phyloP scores from a whole-genome alignment of 805 yeast species.

The Kodamaea nitidulidarum region DNA sequence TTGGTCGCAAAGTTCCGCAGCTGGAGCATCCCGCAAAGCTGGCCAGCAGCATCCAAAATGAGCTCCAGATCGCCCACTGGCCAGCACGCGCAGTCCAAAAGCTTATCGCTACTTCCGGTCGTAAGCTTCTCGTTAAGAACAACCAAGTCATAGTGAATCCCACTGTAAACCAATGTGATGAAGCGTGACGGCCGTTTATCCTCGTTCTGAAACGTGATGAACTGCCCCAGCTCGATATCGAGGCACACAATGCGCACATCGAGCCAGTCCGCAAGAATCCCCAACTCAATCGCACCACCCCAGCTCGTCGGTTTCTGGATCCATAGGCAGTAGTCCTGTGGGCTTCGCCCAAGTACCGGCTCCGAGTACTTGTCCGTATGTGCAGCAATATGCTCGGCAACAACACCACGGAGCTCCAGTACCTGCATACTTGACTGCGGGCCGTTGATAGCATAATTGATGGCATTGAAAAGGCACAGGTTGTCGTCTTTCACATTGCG shows the following conservation, averaged over 20 bases:
- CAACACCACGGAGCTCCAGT: slow-evolving; percentile 47
- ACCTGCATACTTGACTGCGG: slow-evolving; percentile 40
- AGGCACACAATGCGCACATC: slow-evolving; percentile 52
- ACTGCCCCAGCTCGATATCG: slow-evolving; percentile 59
- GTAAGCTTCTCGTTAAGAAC: slow-evolving; percentile 29
- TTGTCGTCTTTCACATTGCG: slow-evolving; percentile 72
- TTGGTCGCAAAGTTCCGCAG: slow-evolving; percentile 59
- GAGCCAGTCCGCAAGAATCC: slow-evolving; percentile 53
- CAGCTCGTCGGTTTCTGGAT: slow-evolving; percentile 56
- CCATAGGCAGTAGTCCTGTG: slow-evolving; percentile 55
- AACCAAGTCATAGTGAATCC: slow-evolving; percentile 70
- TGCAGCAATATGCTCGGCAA: slow-evolving; percentile 42
- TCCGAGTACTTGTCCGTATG: slow-evolving; percentile 45
- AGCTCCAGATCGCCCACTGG: slow-evolving; percentile 14
- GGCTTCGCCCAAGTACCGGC: slow-evolving; percentile 53
- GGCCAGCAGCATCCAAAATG: slow-evolving; percentile 34
- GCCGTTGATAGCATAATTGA: slow-evolving; percentile 47
- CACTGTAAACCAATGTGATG: slow-evolving; percentile 58
- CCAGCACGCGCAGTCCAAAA: slow-evolving; percentile 42
- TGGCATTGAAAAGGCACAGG: slow-evolving; percentile 69
- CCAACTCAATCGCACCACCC: slow-evolving; percentile 83
- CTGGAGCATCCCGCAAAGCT: slow-evolving; percentile 45
- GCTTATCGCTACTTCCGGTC: slow-evolving; percentile 19
- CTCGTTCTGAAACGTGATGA: slow-evolving; percentile 47
- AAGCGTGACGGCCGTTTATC: slow-evolving; percentile 36